Evolutionary conservation across 1,284 basidiomycete species (phyloP).

Genomic region (Apiotrichum gracile): DNA sequence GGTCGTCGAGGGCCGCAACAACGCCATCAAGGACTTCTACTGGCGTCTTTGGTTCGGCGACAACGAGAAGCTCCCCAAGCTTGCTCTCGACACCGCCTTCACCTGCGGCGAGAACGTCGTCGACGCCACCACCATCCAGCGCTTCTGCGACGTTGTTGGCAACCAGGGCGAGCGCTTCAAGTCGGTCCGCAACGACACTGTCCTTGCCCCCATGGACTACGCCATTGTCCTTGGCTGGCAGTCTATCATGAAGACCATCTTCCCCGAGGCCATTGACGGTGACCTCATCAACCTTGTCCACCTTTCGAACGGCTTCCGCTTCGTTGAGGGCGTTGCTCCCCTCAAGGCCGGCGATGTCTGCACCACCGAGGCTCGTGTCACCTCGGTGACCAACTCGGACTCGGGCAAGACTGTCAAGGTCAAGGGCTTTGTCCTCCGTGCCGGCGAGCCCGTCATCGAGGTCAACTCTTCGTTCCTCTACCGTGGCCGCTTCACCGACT

Average conservation of each 20-base stretch:
- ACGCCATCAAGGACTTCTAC: conserved; percentile 91
- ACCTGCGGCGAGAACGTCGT: conserved; percentile 76
- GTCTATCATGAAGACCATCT: conserved; percentile 95
- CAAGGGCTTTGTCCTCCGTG: conserved; percentile 74
- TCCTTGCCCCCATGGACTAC: conserved; percentile 95
- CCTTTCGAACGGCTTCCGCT: conserved; percentile 90
- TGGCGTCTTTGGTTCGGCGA: conserved; percentile 96
- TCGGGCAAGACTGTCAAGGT: conserved; percentile 92
- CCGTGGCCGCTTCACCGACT: conserved; percentile 89
- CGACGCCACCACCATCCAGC: conserved; percentile 67
- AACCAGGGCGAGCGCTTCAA: conserved; percentile 91
- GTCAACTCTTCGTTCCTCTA: conserved; percentile 95
- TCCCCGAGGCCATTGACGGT: conserved; percentile 83
- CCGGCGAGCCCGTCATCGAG: conserved; percentile 76
- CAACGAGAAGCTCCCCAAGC: conserved; percentile 63
- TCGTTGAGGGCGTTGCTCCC: conserved; percentile 69
- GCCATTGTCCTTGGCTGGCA: conserved; percentile 97
- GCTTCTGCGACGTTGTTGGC: conserved; percentile 88
- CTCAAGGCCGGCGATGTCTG: conserved; percentile 83
- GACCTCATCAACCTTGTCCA: conserved; percentile 94
- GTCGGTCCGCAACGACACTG: conserved; percentile 57
- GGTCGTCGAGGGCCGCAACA: conserved; percentile 74
- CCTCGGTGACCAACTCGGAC: conserved; percentile 84
- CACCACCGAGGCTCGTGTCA: conserved; percentile 79
- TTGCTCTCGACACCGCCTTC: conserved; percentile 70